Conservation (phyloP, 768 basidiomycete species). For the Boletus coccyginus region DNA sequence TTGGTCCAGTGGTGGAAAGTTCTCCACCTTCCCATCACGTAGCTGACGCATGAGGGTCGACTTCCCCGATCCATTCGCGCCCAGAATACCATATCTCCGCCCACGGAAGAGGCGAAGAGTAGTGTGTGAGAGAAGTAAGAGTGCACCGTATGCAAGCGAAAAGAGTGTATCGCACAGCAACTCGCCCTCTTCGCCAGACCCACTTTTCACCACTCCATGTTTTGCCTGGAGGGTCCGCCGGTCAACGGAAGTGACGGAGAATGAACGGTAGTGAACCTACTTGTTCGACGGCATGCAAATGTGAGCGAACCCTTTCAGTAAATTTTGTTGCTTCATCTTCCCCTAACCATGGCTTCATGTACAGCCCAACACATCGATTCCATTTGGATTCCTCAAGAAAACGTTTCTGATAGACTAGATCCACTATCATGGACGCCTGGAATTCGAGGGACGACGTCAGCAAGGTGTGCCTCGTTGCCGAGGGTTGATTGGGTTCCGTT, state of each 20-base stretch:
- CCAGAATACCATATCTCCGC: slow-evolving; percentile 91
- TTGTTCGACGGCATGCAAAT: slow-evolving; percentile 78
- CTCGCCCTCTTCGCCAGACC: slow-evolving; percentile 70
- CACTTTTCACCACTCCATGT: slow-evolving; percentile 41
- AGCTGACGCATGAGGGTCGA: slow-evolving; percentile 95
- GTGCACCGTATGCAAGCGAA: slow-evolving; percentile 93
- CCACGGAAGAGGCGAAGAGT: slow-evolving; percentile 86
- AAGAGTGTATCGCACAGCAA: slow-evolving; percentile 90
- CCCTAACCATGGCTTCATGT: slow-evolving; percentile 70
- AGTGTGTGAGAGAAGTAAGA: slow-evolving; percentile 92
- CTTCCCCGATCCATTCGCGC: slow-evolving; percentile 95
- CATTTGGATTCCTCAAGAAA: slow-evolving; percentile 56
- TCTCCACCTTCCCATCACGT: slow-evolving; percentile 92
- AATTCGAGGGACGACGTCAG: slow-evolving; percentile 65
- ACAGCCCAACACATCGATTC: slow-evolving; percentile 70
- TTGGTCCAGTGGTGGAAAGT: slow-evolving; percentile 87
- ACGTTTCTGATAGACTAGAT: slow-evolving; percentile 62
- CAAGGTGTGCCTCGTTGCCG: slow-evolving; percentile 52
- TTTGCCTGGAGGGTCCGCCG: slow-evolving; percentile 48
- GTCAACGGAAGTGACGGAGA: slow-evolving; percentile 8
- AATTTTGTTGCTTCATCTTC: slow-evolving; percentile 47
- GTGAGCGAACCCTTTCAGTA: slow-evolving; percentile 61
- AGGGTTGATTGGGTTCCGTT: slow-evolving; percentile 48
- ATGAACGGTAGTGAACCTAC: slow-evolving; percentile 31
- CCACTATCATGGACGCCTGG: slow-evolving; percentile 70